Evolutionary conservation across 768 basidiomycete species (phyloP).

Genomic region (Leccinum ochraceum): DNA sequence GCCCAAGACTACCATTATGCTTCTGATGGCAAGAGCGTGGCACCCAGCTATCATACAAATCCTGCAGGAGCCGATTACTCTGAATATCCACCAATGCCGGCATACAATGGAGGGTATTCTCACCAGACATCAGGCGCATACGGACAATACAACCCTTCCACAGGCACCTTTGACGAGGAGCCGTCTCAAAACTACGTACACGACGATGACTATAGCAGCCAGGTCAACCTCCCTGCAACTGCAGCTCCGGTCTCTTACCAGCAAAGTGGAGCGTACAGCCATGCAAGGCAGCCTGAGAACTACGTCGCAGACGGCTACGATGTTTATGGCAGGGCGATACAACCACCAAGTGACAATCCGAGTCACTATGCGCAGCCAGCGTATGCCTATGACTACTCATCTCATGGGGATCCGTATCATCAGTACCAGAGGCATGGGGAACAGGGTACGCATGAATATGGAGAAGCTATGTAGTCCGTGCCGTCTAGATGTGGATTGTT

Average conservation of each 20-base stretch:
- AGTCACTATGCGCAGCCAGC: slow-evolving; percentile 28
- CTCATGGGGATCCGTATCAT: slow-evolving; percentile 28
- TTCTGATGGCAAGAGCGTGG: slow-evolving; percentile 46
- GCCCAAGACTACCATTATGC: slow-evolving; percentile 58
- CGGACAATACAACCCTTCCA: slow-evolving; percentile 60
- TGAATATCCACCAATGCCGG: slow-evolving; percentile 74
- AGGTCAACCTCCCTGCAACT: slow-evolving; percentile 54
- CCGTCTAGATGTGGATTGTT: slow-evolving; percentile 17
- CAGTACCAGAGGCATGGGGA: slow-evolving; percentile 33
- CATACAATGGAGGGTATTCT: slow-evolving; percentile 65
- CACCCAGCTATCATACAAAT: slow-evolving; percentile 36
- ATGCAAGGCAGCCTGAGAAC: slow-evolving; percentile 25
- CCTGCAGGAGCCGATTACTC: slow-evolving; percentile 43
- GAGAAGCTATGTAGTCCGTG: slow-evolving; percentile 34
- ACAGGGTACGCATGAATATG: slow-evolving; percentile 32
- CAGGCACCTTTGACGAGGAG: slow-evolving; percentile 55
- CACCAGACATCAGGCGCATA: slow-evolving; percentile 53
- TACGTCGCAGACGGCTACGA: slow-evolving; percentile 50
- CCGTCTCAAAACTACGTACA: slow-evolving; percentile 49
- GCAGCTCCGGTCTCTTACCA: slow-evolving; percentile 62
- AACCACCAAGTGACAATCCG: slow-evolving; percentile 36
- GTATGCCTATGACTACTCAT: slow-evolving; percentile 31
- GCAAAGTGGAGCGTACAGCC: slow-evolving; percentile 22
- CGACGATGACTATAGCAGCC: slow-evolving; percentile 72
- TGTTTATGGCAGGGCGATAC: slow-evolving; percentile 50